phyloP scores from a whole-genome alignment of 2,329 filamentous ascomycete species.

The Beauveria scarabaeidicola region DNA sequence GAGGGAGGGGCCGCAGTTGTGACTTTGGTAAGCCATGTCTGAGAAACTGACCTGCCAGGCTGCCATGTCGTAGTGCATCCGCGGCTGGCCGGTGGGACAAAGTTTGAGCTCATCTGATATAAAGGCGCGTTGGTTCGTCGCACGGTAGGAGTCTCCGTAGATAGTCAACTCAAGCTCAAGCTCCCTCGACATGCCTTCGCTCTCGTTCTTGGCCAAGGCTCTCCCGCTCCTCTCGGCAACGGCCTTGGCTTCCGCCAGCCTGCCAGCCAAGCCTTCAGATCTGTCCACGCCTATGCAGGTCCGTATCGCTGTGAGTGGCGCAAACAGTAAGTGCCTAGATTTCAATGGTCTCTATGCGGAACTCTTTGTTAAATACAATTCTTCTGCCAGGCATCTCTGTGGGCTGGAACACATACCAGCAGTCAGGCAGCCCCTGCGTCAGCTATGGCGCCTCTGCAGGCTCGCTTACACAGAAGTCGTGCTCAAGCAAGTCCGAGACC shows the following conservation, averaged over 20 bases:
- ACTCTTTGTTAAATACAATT: not conserved
- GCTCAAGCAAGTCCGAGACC: slow-evolving; percentile 38
- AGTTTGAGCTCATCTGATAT: not conserved
- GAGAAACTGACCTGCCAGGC: not conserved
- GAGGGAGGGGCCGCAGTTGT: not conserved
- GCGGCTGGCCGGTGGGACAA: not conserved
- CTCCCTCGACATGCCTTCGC: not conserved
- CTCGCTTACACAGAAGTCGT: slow-evolving; percentile 31
- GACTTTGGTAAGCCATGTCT: not conserved
- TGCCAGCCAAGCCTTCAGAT: slow-evolving; percentile 38
- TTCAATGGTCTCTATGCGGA: not conserved
- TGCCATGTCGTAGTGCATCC: not conserved
- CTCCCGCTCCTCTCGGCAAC: not conserved
- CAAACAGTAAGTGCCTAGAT: slow-evolving; percentile 31
- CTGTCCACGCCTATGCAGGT: slow-evolving; percentile 46
- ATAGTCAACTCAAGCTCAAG: not conserved
- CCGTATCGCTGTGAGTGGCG: slow-evolving; percentile 41
- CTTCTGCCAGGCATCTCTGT: slow-evolving; percentile 36
- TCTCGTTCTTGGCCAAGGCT: not conserved
- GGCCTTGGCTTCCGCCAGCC: slow-evolving; percentile 20
- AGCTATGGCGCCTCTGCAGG: slow-evolving; percentile 37
- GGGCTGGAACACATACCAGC: slow-evolving; percentile 48
- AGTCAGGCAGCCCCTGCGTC: slow-evolving; percentile 39
- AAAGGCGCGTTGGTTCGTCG: not conserved
- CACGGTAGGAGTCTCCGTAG: not conserved